phyloP scores from a whole-genome alignment of 768 basidiomycete species.

The Tephrocybe rancida region DNA sequence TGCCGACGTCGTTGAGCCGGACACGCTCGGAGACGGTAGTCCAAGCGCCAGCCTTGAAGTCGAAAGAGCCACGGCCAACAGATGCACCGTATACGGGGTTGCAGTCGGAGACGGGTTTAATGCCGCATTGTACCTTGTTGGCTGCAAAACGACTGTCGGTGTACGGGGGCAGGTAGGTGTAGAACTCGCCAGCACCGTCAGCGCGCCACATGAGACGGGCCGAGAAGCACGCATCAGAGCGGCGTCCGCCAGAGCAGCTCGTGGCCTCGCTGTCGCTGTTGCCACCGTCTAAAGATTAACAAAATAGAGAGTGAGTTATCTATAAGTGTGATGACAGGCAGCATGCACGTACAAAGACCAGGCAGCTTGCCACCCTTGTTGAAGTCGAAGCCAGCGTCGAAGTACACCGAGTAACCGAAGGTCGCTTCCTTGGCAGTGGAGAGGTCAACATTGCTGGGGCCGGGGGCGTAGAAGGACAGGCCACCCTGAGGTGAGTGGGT shows the following conservation, averaged over 20 bases:
- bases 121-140: conserved; percentile 52
- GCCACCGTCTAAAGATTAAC: conserved; percentile 60
- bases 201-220: conserved; percentile 72
- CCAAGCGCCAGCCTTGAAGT: conserved; percentile 65
- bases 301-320: conserved; percentile 7
- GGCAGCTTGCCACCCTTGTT: conserved; percentile 74
- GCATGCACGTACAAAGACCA: conserved; percentile 58
- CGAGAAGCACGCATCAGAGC: conserved; percentile 59
- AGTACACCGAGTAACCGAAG: conserved; percentile 63
- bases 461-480: conserved; percentile 73
- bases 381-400: conserved; percentile 64
- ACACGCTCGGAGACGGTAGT: conserved; percentile 72
- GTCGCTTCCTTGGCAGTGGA: conserved; percentile 67
- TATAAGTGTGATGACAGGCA: conserved; percentile 1
- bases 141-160: conserved; percentile 37
- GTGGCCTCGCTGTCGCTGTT: conserved; percentile 46
- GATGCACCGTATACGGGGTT: conserved; percentile 68
- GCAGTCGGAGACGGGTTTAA: conserved; percentile 51
- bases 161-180: conserved; percentile 67
- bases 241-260: conserved; percentile 67
- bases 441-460: conserved; percentile 52
- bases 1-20: conserved; percentile 70
- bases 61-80: conserved; percentile 70
- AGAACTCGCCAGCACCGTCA: conserved; percentile 63
- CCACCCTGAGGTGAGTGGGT: conserved; percentile 52